Conservation (phyloP, 129 eudicot species). For the Tagetes erecta region DNA sequence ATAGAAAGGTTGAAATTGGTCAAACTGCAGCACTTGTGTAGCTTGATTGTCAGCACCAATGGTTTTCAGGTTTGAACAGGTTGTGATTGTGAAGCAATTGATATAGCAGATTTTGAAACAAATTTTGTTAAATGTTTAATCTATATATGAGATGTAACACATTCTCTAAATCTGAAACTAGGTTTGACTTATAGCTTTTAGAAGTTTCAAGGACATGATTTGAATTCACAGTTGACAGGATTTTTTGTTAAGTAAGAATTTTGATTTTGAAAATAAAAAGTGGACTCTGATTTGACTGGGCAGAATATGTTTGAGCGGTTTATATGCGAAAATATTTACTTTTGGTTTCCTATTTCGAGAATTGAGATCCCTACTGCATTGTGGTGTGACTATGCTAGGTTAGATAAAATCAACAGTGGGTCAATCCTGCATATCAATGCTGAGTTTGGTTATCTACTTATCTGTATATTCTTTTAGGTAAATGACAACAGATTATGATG, state of each 20-base stretch:
- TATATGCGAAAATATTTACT: constrained; percentile 6
- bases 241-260: background rate
- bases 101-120: background rate
- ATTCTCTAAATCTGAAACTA: background rate
- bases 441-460: constrained; percentile 10
- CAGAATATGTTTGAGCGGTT: constrained; percentile 12
- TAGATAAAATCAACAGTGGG: background rate
- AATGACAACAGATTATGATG: constrained; percentile 42
- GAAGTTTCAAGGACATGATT: constrained; percentile 9
- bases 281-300: background rate
- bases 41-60: background rate
- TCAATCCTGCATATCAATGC: background rate
- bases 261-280: constrained; percentile 1
- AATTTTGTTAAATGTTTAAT: background rate
- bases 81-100: constrained; percentile 14
- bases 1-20: constrained; percentile 4
- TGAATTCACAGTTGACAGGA: background rate
- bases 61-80: constrained; percentile 2
- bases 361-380: constrained; percentile 1
- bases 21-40: background rate
- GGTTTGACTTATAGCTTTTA: constrained; percentile 3
- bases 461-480: constrained; percentile 36
- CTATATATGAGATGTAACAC: background rate
- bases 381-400: background rate
- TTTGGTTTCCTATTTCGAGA: background rate